These are phyloP conservation scores for Xylariaceae sp. DNA, from an alignment of 2,329 filamentous ascomycete species.

Conservation along the genomic window DNA sequence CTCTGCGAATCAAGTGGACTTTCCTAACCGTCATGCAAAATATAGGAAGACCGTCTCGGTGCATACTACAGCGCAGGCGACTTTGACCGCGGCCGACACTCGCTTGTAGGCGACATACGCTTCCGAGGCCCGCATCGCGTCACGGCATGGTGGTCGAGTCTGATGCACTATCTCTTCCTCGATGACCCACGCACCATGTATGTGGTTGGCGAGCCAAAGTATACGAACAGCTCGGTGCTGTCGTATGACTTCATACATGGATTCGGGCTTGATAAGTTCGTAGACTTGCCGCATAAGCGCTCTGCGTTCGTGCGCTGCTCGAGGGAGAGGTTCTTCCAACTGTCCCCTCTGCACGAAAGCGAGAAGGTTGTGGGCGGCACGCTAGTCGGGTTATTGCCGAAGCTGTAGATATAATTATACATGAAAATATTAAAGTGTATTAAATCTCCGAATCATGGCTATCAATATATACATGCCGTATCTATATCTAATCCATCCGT, in stretches of 20 bases:
- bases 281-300: slow-evolving; percentile 75
- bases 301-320: slow-evolving; percentile 70
- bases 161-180: slow-evolving; percentile 68
- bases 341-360: slow-evolving; percentile 63
- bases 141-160: slow-evolving; percentile 65
- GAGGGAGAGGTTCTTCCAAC: slow-evolving; percentile 72
- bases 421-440: not conserved
- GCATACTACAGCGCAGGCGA: slow-evolving; percentile 61
- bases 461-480: not conserved
- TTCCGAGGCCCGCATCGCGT: slow-evolving; percentile 67
- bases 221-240: slow-evolving; percentile 71
- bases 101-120: slow-evolving; percentile 62
- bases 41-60: slow-evolving; percentile 60
- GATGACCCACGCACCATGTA: slow-evolving; percentile 63
- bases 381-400: slow-evolving; percentile 58
- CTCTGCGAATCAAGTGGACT: slow-evolving; percentile 5
- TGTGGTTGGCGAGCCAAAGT: slow-evolving; percentile 74
- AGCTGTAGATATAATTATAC: slow-evolving; percentile 47
- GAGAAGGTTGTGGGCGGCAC: slow-evolving; percentile 63
- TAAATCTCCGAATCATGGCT: not conserved
- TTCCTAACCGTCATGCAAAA: not conserved
- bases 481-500: not conserved
- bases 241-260: slow-evolving; percentile 78
- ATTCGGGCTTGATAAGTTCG: slow-evolving; percentile 73
- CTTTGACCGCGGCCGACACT: slow-evolving; percentile 64